Conservation (phyloP, 495 filamentous ascomycete species). For the Pseudevernia furfuracea region DNA sequence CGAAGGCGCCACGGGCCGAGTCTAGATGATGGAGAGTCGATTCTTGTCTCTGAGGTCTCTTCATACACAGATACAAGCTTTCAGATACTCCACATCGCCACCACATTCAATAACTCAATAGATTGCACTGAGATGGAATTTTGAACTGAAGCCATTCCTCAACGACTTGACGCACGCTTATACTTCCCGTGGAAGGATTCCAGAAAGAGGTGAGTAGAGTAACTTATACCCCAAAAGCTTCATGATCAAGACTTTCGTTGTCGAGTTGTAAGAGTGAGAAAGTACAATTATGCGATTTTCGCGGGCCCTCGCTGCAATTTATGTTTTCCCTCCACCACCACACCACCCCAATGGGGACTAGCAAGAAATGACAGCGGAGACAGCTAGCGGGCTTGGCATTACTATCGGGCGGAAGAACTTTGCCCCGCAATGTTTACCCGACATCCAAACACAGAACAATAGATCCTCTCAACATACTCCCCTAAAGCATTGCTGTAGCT, state of each 20-base stretch:
- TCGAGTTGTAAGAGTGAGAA: too few species aligned
- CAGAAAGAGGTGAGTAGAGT: background rate
- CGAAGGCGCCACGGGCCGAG: background rate
- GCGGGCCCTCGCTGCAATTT: too few species aligned
- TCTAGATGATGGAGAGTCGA: background rate
- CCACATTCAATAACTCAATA: too few species aligned
- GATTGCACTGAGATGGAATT: too few species aligned
- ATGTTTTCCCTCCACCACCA: too few species aligned
- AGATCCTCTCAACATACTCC: background rate
- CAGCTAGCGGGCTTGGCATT: background rate
- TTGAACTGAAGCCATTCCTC: too few species aligned
- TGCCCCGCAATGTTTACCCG: slow-evolving; percentile 13
- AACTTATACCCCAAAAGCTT: too few species aligned
- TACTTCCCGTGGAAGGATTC: rapidly evolving
- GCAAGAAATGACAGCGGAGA: too few species aligned
- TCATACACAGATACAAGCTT: background rate
- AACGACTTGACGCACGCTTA: too few species aligned
- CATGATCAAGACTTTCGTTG: too few species aligned
- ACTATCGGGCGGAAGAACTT: background rate
- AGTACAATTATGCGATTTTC: too few species aligned
- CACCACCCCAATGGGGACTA: too few species aligned
- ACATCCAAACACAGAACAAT: background rate
- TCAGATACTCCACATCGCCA: slow-evolving; percentile 7
- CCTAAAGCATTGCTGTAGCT: slow-evolving; percentile 11
- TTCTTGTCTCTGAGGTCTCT: background rate